phyloP scores from a whole-genome alignment of 106 monocot genomes.

The Apostasia ramifera region DNA sequence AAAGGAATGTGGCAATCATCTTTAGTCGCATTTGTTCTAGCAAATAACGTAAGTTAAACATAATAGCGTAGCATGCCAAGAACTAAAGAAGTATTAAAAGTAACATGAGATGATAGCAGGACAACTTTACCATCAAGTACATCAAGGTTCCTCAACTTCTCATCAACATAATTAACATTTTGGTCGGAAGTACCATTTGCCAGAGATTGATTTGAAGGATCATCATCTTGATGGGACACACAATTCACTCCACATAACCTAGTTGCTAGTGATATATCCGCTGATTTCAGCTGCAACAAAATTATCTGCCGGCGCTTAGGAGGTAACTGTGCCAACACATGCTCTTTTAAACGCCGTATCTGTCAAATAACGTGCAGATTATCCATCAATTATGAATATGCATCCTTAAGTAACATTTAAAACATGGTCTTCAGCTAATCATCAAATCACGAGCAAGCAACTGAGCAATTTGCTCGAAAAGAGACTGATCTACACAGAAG shows the following conservation, averaged over 20 bases:
- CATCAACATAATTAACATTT: slow-evolving; percentile 11
- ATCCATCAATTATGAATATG: no score
- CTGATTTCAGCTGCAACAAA: slow-evolving; percentile 50
- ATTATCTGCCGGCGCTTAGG: slow-evolving; percentile 94
- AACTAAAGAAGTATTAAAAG: no score
- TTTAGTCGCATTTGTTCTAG: no score
- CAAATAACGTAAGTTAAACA: no score
- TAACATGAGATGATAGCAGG: not conserved
- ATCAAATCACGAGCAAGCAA: no score
- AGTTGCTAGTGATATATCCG: slow-evolving; percentile 53
- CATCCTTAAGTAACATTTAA: no score
- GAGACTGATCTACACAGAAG: no score
- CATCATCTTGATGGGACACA: not conserved
- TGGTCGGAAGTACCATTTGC: slow-evolving; percentile 6
- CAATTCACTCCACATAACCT: slow-evolving; percentile 15
- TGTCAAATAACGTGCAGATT: slow-evolving; percentile 5
- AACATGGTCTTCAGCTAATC: no score
- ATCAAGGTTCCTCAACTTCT: slow-evolving; percentile 7
- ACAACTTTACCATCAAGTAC: slow-evolving; percentile 14
- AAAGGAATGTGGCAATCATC: no score
- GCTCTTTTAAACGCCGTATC: slow-evolving; percentile 91
- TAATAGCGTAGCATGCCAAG: no score
- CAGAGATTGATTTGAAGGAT: slow-evolving; percentile 11
- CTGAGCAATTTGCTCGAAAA: no score
- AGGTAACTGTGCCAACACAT: slow-evolving; percentile 83